These are phyloP conservation scores for Veloporphyrellus conicus DNA, from an alignment of 1,284 basidiomycete species.

Conservation along the genomic window DNA sequence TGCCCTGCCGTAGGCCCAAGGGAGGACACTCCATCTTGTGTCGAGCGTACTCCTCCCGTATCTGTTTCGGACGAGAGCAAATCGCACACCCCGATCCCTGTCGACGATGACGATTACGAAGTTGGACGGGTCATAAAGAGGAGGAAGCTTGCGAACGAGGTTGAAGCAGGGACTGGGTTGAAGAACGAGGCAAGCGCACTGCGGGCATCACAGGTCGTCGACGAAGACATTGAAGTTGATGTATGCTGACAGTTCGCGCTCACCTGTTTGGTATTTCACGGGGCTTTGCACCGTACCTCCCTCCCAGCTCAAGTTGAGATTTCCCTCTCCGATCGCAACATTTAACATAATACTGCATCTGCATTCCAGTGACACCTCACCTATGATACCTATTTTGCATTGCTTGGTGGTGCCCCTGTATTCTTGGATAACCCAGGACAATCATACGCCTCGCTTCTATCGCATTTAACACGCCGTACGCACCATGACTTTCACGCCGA, in stretches of 20 bases:
- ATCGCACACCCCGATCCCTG: slow-evolving; percentile 43
- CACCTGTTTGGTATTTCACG: background rate
- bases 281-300: slow-evolving; percentile 1
- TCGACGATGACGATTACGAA: slow-evolving; percentile 55
- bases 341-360: slow-evolving; percentile 17
- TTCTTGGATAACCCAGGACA: slow-evolving; percentile 21
- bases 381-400: too few relatives aligned
- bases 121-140: slow-evolving; percentile 54
- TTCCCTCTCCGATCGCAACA: slow-evolving; percentile 3
- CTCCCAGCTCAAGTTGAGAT: background rate
- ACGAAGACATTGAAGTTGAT: slow-evolving; percentile 32
- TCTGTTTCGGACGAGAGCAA: slow-evolving; percentile 27
- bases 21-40: slow-evolving; percentile 18
- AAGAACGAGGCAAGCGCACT: background rate
- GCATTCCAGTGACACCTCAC: too few relatives aligned
- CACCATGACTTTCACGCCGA: slow-evolving; percentile 2
- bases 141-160: slow-evolving; percentile 34
- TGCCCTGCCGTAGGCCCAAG: slow-evolving; percentile 7
- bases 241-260: slow-evolving; percentile 19
- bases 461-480: slow-evolving; percentile 3
- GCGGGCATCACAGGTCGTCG: slow-evolving; percentile 12
- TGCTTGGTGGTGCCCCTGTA: slow-evolving; percentile 7
- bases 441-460: background rate
- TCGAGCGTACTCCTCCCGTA: slow-evolving; percentile 18
- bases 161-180: background rate